Evolutionary conservation across 1,284 basidiomycete species (phyloP).

Genomic region (Cystobasidium sp.): DNA sequence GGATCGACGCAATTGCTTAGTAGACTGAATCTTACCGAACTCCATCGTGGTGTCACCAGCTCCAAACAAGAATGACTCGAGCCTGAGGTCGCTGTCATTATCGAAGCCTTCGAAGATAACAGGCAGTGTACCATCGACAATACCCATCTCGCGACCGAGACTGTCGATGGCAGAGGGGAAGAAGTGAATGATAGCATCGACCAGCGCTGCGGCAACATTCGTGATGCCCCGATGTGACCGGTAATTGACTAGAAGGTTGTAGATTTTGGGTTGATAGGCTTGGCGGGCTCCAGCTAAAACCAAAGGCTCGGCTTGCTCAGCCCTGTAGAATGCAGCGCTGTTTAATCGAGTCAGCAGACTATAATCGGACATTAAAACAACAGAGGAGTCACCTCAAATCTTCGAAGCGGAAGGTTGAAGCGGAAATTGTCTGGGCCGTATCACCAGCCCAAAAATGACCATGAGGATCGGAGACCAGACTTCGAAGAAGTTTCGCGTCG

Average conservation of each 20-base stretch:
- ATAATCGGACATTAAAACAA: no score
- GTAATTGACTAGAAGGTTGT: constrained; percentile 70
- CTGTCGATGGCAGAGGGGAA: constrained; percentile 71
- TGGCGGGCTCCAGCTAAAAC: constrained; percentile 46
- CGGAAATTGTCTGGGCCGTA: constrained; percentile 75
- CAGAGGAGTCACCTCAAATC: constrained; percentile 59
- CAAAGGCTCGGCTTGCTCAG: constrained; percentile 58
- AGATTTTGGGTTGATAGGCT: constrained; percentile 60
- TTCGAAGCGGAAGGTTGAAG: constrained; percentile 67
- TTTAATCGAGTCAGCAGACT: not conserved
- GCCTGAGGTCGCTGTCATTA: constrained; percentile 15
- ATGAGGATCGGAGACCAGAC: constrained; percentile 66
- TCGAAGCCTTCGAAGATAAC: constrained; percentile 51
- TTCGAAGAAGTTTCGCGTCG: constrained; percentile 66
- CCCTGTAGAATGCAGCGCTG: constrained; percentile 67
- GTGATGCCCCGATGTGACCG: constrained; percentile 73
- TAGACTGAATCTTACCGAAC: constrained; percentile 51
- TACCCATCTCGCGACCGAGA: constrained; percentile 65
- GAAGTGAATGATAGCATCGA: constrained; percentile 66
- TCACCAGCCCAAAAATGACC: constrained; percentile 79
- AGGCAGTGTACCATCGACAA: constrained; percentile 67
- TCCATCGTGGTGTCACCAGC: constrained; percentile 24
- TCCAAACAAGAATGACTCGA: constrained; percentile 38
- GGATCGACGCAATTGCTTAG: constrained; percentile 62
- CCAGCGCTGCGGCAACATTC: constrained; percentile 68